phyloP scores from a whole-genome alignment of 2,329 filamentous ascomycete species.

The Neofusicoccum kwambonambiense region DNA sequence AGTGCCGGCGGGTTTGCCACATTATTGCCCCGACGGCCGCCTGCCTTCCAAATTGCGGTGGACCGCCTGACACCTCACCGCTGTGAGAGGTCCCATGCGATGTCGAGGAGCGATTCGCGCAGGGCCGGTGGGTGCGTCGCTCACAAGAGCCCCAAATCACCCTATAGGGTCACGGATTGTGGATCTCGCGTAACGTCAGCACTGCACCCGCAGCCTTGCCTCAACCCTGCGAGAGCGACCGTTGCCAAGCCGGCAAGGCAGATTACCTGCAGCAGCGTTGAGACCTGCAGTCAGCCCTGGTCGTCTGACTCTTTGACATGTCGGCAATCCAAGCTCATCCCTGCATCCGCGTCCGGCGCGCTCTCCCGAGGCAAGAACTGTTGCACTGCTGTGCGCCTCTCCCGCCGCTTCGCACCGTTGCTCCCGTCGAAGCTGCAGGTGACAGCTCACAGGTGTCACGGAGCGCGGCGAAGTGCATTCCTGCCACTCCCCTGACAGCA shows the following conservation, averaged over 20 bases:
- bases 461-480: constrained; percentile 14
- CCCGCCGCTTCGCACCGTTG: constrained; percentile 16
- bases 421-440: constrained; percentile 18
- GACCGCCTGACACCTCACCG: not conserved
- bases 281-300: constrained; percentile 17
- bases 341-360: constrained; percentile 18
- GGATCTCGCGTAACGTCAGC: constrained; percentile 12
- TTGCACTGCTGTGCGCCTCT: constrained; percentile 19
- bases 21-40: not conserved
- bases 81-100: constrained; percentile 9
- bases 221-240: constrained; percentile 8
- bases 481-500: constrained; percentile 17
- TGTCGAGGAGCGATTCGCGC: not conserved
- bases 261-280: constrained; percentile 12
- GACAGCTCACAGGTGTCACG: constrained; percentile 18
- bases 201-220: constrained; percentile 8
- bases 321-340: constrained; percentile 14
- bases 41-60: constrained; percentile 8
- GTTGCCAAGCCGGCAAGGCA: constrained; percentile 17
- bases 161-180: constrained; percentile 1
- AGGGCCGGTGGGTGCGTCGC: not conserved
- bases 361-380: constrained; percentile 9
- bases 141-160: not conserved
- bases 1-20: not conserved
- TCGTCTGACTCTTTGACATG: constrained; percentile 16